phyloP scores from a whole-genome alignment of 2,329 filamentous ascomycete species.

The Cytospora piceicola region DNA sequence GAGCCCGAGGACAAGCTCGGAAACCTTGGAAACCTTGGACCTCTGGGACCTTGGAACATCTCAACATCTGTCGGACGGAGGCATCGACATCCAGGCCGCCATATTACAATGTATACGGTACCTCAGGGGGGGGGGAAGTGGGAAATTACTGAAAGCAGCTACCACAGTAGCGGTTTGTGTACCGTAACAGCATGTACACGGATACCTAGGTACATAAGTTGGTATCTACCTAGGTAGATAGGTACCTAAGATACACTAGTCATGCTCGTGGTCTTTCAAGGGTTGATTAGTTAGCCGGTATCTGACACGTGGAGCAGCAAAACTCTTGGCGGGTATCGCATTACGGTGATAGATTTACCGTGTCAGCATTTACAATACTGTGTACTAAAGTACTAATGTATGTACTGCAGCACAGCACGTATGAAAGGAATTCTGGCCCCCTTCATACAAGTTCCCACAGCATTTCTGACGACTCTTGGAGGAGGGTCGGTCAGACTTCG shows the following conservation, averaged over 20 bases:
- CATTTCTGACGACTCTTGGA: not conserved
- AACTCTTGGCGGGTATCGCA: conserved; percentile 2
- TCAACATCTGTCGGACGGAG: not conserved
- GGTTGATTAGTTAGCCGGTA: not conserved
- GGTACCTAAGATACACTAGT: not conserved
- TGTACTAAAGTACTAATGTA: too few relatives aligned
- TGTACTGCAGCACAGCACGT: not conserved
- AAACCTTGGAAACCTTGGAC: not conserved
- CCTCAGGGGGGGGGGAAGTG: not conserved
- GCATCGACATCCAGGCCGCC: not conserved
- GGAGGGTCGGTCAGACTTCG: not conserved
- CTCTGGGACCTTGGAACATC: not conserved
- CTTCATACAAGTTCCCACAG: not conserved
- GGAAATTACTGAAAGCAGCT: too few relatives aligned
- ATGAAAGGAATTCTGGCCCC: not conserved
- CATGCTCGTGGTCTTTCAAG: not conserved
- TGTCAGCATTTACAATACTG: not conserved
- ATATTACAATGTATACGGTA: not conserved
- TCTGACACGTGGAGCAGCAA: conserved; percentile 6
- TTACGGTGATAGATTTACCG: not conserved
- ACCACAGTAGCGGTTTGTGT: too few relatives aligned
- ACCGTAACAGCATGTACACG: not conserved
- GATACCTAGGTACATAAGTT: not conserved
- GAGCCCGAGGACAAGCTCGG: not conserved
- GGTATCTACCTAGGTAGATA: too few relatives aligned